Evolutionary conservation across 139 green algal species (phyloP).

Genomic region (Astrephomene gubernaculifera): DNA sequence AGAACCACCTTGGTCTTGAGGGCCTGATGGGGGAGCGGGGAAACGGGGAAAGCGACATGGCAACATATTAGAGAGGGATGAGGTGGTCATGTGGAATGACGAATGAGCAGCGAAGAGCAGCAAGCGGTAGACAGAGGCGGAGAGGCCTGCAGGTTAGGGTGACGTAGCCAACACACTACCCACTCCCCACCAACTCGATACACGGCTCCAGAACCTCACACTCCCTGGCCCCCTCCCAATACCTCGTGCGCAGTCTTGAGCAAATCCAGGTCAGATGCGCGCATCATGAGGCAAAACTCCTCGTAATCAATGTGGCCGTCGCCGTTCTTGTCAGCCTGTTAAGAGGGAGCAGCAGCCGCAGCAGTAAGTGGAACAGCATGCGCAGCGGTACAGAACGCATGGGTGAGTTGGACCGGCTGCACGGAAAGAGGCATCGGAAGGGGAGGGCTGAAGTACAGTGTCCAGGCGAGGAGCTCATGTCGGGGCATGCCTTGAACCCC

Average conservation of each 20-base stretch:
- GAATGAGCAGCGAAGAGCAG: not conserved
- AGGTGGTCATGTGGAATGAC: not conserved
- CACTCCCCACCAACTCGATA: not conserved
- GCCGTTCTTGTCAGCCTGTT: slow-evolving; percentile 61
- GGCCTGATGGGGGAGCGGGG: not conserved
- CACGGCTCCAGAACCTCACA: not conserved
- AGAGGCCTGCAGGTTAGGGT: not conserved
- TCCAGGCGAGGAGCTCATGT: not conserved
- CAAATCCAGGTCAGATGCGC: slow-evolving; percentile 40
- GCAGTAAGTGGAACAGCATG: too few relatives aligned
- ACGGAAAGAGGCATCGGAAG: not conserved
- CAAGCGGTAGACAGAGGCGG: not conserved
- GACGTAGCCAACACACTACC: not conserved
- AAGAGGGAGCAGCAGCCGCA: too few relatives aligned
- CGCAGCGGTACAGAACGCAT: not conserved
- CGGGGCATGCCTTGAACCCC: not conserved
- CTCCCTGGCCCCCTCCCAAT: not conserved
- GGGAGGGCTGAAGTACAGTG: not conserved
- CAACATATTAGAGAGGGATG: not conserved
- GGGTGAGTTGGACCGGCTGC: not conserved
- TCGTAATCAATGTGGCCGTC: slow-evolving; percentile 58
- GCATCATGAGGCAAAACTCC: slow-evolving; percentile 61
- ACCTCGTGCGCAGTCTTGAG: slow-evolving; percentile 47
- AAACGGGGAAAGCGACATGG: not conserved
- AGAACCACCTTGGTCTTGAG: slow-evolving; percentile 30